Conservation (phyloP, 2,329 filamentous ascomycete genomes). For the Daldinia sp. region DNA sequence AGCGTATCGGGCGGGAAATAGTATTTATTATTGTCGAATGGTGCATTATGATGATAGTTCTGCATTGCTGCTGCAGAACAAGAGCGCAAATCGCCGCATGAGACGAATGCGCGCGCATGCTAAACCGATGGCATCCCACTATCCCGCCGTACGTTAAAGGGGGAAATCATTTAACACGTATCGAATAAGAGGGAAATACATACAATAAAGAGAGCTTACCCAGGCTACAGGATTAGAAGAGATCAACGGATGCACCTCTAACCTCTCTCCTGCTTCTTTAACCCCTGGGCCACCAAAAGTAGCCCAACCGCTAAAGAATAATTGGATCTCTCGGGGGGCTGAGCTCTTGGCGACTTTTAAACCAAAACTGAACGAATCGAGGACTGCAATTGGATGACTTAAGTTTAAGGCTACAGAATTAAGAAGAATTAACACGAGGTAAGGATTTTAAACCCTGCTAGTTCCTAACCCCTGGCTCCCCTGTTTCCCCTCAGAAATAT, state of each 20-base stretch:
- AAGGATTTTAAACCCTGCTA: conserved; percentile 27
- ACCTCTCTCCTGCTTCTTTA: conserved; percentile 2
- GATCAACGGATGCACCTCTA: neutral
- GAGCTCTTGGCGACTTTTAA: conserved; percentile 17
- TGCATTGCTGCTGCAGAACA: conserved; percentile 36
- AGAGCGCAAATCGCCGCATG: conserved; percentile 10
- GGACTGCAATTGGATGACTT: neutral
- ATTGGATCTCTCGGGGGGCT: conserved; percentile 16
- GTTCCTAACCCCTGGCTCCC: neutral
- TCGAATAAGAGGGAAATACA: neutral
- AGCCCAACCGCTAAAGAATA: neutral
- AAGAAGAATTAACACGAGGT: conserved; percentile 5
- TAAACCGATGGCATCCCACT: conserved; percentile 1
- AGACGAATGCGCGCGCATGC: conserved; percentile 12
- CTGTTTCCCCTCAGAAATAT: neutral
- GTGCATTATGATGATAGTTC: conserved; percentile 31
- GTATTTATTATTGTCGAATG: conserved; percentile 43
- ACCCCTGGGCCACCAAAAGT: conserved; percentile 8
- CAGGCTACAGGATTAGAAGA: conserved; percentile 7
- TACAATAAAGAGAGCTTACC: conserved; percentile 10
- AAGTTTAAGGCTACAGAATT: conserved; percentile 9
- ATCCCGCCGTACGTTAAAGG: neutral
- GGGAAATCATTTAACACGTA: neutral
- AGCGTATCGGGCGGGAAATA: conserved; percentile 36
- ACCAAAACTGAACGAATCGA: conserved; percentile 20